These are phyloP conservation scores for Syzygium grande DNA, from an alignment of 345 rosid genomes.

Conservation along the genomic window DNA sequence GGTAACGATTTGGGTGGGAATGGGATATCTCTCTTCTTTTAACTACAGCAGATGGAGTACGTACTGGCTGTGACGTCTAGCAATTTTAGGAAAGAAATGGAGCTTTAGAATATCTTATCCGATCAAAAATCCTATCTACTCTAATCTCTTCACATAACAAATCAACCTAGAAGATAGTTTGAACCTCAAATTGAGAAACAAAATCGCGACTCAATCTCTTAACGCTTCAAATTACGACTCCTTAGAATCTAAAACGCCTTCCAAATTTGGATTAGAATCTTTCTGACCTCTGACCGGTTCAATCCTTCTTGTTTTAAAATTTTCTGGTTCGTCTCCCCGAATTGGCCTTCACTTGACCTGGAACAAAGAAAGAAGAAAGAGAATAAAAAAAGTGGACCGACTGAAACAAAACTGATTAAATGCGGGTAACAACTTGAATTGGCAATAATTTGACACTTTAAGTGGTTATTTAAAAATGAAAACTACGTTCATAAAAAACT, in stretches of 20 bases:
- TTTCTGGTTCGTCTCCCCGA: too few relatives aligned
- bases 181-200: neutral
- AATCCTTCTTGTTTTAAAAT: neutral
- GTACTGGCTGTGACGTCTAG: neutral
- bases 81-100: neutral
- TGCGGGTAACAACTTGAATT: too few relatives aligned
- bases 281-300: neutral
- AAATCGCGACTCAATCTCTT: neutral
- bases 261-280: neutral
- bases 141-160: neutral
- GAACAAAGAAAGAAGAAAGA: too few relatives aligned
- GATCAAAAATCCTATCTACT: neutral
- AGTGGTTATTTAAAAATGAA: too few relatives aligned
- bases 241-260: neutral
- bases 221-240: neutral
- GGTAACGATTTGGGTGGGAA: neutral
- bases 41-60: neutral
- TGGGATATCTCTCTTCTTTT: neutral
- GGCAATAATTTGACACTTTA: too few relatives aligned
- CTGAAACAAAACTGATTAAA: too few relatives aligned
- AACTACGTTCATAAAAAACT: too few relatives aligned
- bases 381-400: too few relatives aligned
- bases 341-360: too few relatives aligned
- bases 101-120: too few relatives aligned
- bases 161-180: neutral